phyloP scores from a whole-genome alignment of 805 yeast species.

The Nakazawaea sp. region DNA sequence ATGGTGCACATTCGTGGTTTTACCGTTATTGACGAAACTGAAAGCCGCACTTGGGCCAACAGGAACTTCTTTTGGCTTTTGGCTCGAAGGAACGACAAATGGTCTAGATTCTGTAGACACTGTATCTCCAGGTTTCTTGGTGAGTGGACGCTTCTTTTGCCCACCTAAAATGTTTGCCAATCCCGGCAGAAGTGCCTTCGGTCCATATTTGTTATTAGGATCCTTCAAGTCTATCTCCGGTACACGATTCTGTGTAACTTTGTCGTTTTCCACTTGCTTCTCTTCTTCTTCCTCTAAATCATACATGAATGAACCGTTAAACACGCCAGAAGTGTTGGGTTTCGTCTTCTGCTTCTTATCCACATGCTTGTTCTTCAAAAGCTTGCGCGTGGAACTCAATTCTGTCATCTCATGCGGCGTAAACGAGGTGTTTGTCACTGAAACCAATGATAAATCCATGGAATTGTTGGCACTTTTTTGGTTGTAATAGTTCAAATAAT shows the following conservation, averaged over 20 bases:
- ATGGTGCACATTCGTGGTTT: neutral
- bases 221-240: constrained; percentile 2
- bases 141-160: neutral
- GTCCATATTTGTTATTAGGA: constrained; percentile 5
- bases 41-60: constrained; percentile 7
- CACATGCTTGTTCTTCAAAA: neutral
- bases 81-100: no score
- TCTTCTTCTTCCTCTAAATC: constrained; percentile 10
- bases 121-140: no score
- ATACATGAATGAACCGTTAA: constrained; percentile 9
- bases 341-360: constrained; percentile 4
- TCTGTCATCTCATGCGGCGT: neutral
- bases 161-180: constrained; percentile 7
- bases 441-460: constrained; percentile 1
- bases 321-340: constrained; percentile 7
- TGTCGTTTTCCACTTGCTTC: neutral
- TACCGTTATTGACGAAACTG: constrained; percentile 1
- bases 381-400: constrained; percentile 4
- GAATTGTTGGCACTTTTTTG: constrained; percentile 1
- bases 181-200: constrained; percentile 4
- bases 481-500: constrained; percentile 9
- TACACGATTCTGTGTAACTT: constrained; percentile 4
- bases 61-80: neutral
- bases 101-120: no score
- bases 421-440: constrained; percentile 1